Conservation (phyloP, 371 early-diverging fungal species). For the Apophysomyces ossiformis region DNA sequence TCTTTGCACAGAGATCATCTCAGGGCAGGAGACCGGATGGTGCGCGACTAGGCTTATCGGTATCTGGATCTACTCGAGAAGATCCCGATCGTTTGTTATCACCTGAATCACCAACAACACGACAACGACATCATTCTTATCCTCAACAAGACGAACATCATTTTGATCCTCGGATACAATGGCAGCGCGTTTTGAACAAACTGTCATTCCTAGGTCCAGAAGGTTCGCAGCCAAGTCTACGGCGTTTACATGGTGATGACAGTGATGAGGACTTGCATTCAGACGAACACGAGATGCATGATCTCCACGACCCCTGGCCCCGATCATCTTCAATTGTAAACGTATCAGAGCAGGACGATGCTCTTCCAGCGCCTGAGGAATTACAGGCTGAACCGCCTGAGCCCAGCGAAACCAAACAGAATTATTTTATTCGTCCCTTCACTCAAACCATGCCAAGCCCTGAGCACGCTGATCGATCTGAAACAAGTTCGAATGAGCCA, state of each 20-base stretch:
- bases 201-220: conserved; percentile 14
- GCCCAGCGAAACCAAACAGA: background rate
- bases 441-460: conserved; percentile 9
- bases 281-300: conserved; percentile 9
- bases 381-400: background rate
- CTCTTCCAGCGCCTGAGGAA: conserved; percentile 2
- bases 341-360: background rate
- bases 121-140: conserved; percentile 13
- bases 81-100: conserved; percentile 17
- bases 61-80: background rate
- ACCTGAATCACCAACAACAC: conserved; percentile 30
- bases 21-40: conserved; percentile 5
- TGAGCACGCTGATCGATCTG: background rate
- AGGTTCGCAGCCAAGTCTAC: background rate
- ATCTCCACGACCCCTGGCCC: conserved; percentile 9
- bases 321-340: background rate
- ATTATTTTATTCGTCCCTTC: conserved; percentile 8
- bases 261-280: conserved; percentile 1
- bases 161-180: conserved; percentile 40
- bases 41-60: background rate
- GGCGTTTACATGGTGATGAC: background rate
- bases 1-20: conserved; percentile 30
- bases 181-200: conserved; percentile 35
- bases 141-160: conserved; percentile 7
- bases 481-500: conserved; percentile 5